Conservation (phyloP, 495 filamentous ascomycete genomes). For the Aspergillus homomorphus region DNA sequence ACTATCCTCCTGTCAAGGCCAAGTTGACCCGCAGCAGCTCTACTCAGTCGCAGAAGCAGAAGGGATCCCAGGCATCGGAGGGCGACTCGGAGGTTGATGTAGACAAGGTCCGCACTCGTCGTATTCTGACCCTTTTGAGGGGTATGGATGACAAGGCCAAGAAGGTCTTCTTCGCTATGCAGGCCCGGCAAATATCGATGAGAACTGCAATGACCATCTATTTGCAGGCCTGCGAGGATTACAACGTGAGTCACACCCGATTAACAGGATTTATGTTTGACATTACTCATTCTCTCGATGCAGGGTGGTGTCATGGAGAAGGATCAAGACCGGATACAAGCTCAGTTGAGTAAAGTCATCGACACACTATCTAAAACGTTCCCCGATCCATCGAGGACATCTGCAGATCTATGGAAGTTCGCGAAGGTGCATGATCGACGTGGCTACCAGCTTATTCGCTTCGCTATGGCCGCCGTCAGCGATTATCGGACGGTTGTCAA, state of each 20-base stretch:
- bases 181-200: conserved; percentile 67
- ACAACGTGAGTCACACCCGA: conserved; percentile 53
- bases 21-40: conserved; percentile 59
- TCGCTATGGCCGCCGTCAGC: conserved; percentile 77
- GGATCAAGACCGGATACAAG: conserved; percentile 63
- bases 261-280: no score
- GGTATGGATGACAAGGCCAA: conserved; percentile 75
- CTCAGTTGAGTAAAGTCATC: conserved; percentile 62
- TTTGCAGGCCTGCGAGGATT: conserved; percentile 76
- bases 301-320: conserved; percentile 77
- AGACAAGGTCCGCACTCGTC: conserved; percentile 81
- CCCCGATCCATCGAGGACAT: conserved; percentile 65
- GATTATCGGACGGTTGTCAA: conserved; percentile 89
- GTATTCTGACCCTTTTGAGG: conserved; percentile 75
- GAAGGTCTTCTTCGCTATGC: conserved; percentile 85
- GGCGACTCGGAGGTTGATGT: conserved; percentile 58
- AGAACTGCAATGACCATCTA: conserved; percentile 67
- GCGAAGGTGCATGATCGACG: conserved; percentile 89
- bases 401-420: conserved; percentile 79
- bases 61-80: conserved; percentile 47
- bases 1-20: conserved; percentile 75
- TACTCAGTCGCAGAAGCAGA: conserved; percentile 58
- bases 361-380: conserved; percentile 68
- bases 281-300: neutral
- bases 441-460: conserved; percentile 83